Conservation (phyloP, 2,329 filamentous ascomycete species). For the Paramyrothecium roridum region DNA sequence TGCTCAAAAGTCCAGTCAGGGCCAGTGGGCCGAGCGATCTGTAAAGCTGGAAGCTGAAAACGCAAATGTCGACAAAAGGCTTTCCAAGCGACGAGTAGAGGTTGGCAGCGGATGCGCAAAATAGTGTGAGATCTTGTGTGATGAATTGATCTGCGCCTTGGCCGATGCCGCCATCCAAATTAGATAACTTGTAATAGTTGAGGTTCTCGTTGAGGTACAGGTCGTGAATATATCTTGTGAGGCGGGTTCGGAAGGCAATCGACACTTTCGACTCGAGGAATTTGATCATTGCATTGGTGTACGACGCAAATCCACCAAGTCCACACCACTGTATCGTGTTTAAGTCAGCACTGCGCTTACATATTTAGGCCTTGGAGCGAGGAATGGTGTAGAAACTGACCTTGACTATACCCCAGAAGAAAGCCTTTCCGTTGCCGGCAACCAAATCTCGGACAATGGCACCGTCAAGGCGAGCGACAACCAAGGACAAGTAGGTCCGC, state of each 20-base stretch:
- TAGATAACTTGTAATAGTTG: slow-evolving; percentile 94
- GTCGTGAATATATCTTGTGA: slow-evolving; percentile 96
- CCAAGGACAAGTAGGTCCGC: slow-evolving; percentile 87
- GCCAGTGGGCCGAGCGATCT: slow-evolving; percentile 86
- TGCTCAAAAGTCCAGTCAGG: slow-evolving; percentile 79
- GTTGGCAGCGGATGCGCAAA: slow-evolving; percentile 88
- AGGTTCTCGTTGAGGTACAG: slow-evolving; percentile 92
- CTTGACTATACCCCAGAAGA: slow-evolving; percentile 85
- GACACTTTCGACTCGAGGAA: slow-evolving; percentile 97
- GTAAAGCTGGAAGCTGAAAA: slow-evolving; percentile 98
- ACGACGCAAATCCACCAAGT: slow-evolving; percentile 88
- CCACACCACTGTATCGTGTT: slow-evolving; percentile 69
- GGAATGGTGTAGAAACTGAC: slow-evolving; percentile 28
- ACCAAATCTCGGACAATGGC: slow-evolving; percentile 95
- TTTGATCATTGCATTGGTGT: slow-evolving; percentile 99
- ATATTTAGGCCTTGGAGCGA: background rate
- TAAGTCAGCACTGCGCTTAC: background rate
- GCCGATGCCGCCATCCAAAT: slow-evolving; percentile 88
- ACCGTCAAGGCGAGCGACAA: slow-evolving; percentile 90
- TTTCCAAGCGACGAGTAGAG: slow-evolving; percentile 97
- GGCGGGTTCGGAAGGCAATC: slow-evolving; percentile 91
- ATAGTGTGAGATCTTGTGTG: slow-evolving; percentile 92
- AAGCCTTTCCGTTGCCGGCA: slow-evolving; percentile 86
- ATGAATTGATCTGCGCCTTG: slow-evolving; percentile 96
- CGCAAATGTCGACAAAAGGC: slow-evolving; percentile 91